phyloP scores from a whole-genome alignment of 2,329 filamentous ascomycete genomes.

The Xylaria multiplex region DNA sequence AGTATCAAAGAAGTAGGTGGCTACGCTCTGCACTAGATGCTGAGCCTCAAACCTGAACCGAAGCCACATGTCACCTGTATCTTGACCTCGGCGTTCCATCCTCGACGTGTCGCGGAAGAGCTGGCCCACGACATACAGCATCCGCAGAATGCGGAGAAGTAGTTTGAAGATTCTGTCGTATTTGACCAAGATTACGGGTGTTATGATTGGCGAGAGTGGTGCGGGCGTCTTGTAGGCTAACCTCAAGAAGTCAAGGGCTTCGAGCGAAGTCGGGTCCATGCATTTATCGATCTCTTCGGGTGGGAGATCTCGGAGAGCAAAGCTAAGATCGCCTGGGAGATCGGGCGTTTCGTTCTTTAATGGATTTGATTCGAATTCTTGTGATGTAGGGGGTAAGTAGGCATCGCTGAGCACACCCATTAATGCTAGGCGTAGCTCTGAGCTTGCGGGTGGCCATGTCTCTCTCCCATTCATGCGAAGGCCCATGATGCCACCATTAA shows the following conservation, averaged over 20 bases:
- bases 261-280: slow-evolving; percentile 82
- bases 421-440: slow-evolving; percentile 87
- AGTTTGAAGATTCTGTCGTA: slow-evolving; percentile 89
- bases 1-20: slow-evolving; percentile 81
- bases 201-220: slow-evolving; percentile 78
- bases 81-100: slow-evolving; percentile 49
- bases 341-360: slow-evolving; percentile 48
- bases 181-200: slow-evolving; percentile 73
- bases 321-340: slow-evolving; percentile 78
- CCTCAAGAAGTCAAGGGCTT: slow-evolving; percentile 92
- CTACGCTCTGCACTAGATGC: slow-evolving; percentile 78
- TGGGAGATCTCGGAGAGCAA: slow-evolving; percentile 83
- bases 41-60: slow-evolving; percentile 80
- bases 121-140: slow-evolving; percentile 78
- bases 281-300: slow-evolving; percentile 83
- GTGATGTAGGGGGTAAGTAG: slow-evolving; percentile 55
- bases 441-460: slow-evolving; percentile 93
- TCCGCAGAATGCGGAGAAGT: slow-evolving; percentile 78
- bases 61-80: slow-evolving; percentile 56
- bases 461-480: slow-evolving; percentile 82
- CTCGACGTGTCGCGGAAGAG: slow-evolving; percentile 68
- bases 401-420: slow-evolving; percentile 86
- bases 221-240: slow-evolving; percentile 83
- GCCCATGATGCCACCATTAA: slow-evolving; percentile 78
- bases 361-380: slow-evolving; percentile 41